Evolutionary conservation across 164 flowering plant genomes (phyloP).

Genomic region (Amborella trichopoda): DNA sequence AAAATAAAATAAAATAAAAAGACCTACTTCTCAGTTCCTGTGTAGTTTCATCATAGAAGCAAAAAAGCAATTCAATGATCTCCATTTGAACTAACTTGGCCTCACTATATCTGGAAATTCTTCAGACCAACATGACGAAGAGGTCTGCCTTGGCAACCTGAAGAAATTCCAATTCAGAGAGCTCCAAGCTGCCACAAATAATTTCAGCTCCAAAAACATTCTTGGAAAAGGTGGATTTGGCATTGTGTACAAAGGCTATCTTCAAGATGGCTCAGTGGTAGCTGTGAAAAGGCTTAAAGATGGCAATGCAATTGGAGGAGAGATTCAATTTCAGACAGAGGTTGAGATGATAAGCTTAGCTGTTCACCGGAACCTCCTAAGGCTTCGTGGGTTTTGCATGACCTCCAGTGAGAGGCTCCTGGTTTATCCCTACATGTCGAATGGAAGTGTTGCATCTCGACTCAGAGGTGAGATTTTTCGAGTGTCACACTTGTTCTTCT

Average conservation of each 20-base stretch:
- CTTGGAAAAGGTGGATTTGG: conserved; percentile 79
- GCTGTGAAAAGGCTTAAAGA: conserved; percentile 83
- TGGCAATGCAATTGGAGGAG: conserved; percentile 61
- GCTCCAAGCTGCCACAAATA: conserved; percentile 54
- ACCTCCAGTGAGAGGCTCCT: conserved; percentile 56
- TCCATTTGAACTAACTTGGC: too few species aligned
- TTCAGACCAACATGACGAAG: conserved; percentile 45
- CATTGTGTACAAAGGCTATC: conserved; percentile 60
- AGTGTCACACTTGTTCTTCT: too few species aligned
- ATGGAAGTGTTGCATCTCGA: conserved; percentile 78
- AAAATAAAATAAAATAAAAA: too few species aligned
- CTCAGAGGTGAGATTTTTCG: conserved; percentile 61
- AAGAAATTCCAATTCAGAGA: conserved; percentile 63
- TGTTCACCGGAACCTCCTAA: conserved; percentile 68
- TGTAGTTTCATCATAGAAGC: too few species aligned
- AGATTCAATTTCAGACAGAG: conserved; percentile 75
- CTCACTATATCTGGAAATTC: too few species aligned
- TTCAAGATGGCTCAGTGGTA: conserved; percentile 55
- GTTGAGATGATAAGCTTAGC: conserved; percentile 81
- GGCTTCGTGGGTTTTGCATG: conserved; percentile 59
- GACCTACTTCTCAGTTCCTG: too few species aligned
- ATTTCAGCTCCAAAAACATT: conserved; percentile 63
- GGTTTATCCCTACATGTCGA: conserved; percentile 74
- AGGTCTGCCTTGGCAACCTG: conserved; percentile 57
- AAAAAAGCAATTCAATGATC: too few species aligned